Base-by-base conservation (phyloP, 257 asterid genomes). In the Fraxinus americana region DNA sequence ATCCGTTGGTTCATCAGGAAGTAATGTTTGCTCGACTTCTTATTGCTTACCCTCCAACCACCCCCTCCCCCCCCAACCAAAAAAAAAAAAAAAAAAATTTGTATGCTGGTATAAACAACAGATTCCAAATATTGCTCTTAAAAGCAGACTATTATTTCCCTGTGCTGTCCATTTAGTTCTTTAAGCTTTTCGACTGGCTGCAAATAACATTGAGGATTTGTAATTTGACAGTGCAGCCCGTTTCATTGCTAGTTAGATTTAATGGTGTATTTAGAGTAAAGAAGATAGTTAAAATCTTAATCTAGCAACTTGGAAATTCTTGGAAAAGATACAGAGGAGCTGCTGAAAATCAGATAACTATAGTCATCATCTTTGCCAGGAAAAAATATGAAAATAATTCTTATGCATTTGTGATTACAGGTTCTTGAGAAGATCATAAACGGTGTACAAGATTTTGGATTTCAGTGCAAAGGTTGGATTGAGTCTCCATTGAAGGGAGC, bases 401-500 rank as follows among this genome's bases (percentile, higher is more conserved):
- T 50, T 23, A 34, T 48, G 38, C 65, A 29, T 68, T 19, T 14
- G 41, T 35, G 10, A 7, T 57, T 71, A 65, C 82, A 95, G 99
- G 98, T 93, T 84, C 80, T 93, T 69, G 91, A 72, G 29, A 93
- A 83, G 89, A 92, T 96, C 82, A 84, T 92, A 77, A 89, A 89
- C 35, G 97, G 99, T 14, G 96, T 96, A 27, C 91, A 92, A 87
- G 87, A 76, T 43, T 72, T 85, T 7, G 97, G 98, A 68, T 93
- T 96, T 74, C 82, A 77, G 70, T 93, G 99, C 85, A 85, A 84
- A 71, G 98, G 99, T 38, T 93, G 98, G 98, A 89, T 96, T 4
- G 97, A 93, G 39, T 96, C 98, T 16, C 99, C 98, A 25, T 74
- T 93, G 73, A 92, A 90, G 88, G 99, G 99, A 9, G 99, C 94